Base-by-base conservation (phyloP, 2,329 filamentous ascomycete genomes). In the Parascedosporium putredinis region DNA sequence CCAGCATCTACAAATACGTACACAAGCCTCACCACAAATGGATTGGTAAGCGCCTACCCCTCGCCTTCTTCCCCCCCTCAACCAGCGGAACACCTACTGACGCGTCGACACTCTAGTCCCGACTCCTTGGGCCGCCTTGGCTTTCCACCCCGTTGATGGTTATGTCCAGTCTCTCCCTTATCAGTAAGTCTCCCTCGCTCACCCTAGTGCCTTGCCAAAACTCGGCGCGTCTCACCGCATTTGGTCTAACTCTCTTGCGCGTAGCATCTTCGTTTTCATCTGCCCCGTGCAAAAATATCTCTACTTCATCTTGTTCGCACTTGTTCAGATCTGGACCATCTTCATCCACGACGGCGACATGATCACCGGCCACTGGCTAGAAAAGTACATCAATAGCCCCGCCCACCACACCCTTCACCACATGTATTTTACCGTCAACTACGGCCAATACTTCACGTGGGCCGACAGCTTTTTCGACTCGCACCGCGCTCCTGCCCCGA, bases 11-110 rank as follows among this genome's bases (percentile, higher is more conserved):
- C 64, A 71, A 70, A 55, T 68, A 69, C 53, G 61, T 71, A 24
- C 69, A 72, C 59, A 72, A 72, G 62, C 67, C 69, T 54, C 69
- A 72, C 52, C 69, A 72, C 64, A 72, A 71, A 58, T 72, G 69
- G 69, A 72, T 72, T 49, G 59, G 67, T 70, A 58, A 55, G 65
- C 60, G n/a, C n/a, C n/a, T n/a, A n/a, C n/a, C n/a, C n/a, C 31
- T 14, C 12, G n/a, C 24, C 44, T 18, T 23, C 5, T 16, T 8
- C 27, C 9, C 18, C 29, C 29, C 9, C 6, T 27, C 45, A 6
- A 14, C 33, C 12, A 14, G 5, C 24, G n/a, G 23, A 16, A 5
- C 29, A 12, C 12, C 4, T 8, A 10, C 43, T 45, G 7, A 23
- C 43, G 43, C 33, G 52, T 27, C 33, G 4, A 33, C 24, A 6